Conservation (phyloP, 345 rosid genomes). For the Rhodamnia rubescens region DNA sequence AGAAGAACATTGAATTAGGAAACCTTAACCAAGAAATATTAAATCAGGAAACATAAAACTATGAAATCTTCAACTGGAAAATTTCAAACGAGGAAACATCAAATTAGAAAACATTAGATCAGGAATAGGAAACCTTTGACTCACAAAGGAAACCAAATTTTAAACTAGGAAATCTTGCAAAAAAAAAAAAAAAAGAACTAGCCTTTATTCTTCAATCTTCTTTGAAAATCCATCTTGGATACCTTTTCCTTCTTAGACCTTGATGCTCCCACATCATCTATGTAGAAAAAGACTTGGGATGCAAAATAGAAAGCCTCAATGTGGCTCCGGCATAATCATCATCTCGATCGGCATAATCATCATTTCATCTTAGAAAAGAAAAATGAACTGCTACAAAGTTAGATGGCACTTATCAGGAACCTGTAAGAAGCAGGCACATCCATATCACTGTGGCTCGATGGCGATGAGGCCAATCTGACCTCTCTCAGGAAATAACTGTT, state of each 20-base stretch:
- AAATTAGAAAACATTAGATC: too few species aligned
- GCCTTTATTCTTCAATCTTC: background rate
- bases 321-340: background rate
- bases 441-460: background rate
- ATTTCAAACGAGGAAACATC: background rate
- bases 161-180: background rate
- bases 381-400: background rate
- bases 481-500: background rate
- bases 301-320: background rate
- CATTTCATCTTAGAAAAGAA: background rate
- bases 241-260: background rate
- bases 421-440: background rate
- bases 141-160: background rate
- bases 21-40: background rate
- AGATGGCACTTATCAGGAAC: background rate
- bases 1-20: background rate
- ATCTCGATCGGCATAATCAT: background rate
- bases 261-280: background rate
- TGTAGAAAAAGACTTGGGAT: background rate
- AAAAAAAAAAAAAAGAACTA: too few species aligned
- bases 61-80: background rate
- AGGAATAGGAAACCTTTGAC: background rate
- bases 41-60: background rate
- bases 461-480: background rate
- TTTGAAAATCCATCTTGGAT: background rate